Evolutionary conservation across 306 rosid species (phyloP).

Genomic region (Pterocarpus macrocarpus): DNA sequence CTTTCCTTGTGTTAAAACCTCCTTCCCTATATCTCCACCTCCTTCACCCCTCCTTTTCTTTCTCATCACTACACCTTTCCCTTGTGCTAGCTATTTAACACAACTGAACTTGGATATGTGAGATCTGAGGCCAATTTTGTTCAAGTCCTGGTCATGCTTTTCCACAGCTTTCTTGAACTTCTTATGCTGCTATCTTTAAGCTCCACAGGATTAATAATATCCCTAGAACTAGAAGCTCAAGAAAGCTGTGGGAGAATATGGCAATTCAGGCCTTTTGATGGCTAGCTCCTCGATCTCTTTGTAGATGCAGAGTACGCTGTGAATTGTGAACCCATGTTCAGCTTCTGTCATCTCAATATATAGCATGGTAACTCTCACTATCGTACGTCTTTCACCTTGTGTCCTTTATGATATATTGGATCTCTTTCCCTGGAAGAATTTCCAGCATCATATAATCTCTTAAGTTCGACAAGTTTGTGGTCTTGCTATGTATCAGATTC

Average conservation of each 20-base stretch:
- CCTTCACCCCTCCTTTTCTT: neutral
- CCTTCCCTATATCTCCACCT: conserved; percentile 27
- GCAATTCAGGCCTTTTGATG: conserved; percentile 58
- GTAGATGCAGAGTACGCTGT: neutral
- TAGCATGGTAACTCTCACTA: neutral
- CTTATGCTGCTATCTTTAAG: conserved; percentile 43
- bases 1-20: conserved; percentile 20
- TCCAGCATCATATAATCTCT: neutral
- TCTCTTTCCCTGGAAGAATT: neutral
- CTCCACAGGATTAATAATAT: too few relatives aligned
- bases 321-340: neutral
- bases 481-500: conserved; percentile 13
- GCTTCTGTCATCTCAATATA: conserved; percentile 8
- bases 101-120: neutral
- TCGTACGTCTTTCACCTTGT: neutral
- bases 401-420: neutral
- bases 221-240: conserved; percentile 67
- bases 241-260: conserved; percentile 99
- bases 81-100: too few relatives aligned
- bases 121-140: conserved; percentile 60
- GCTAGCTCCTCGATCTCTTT: neutral
- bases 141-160: conserved; percentile 86
- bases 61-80: too few relatives aligned
- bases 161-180: conserved; percentile 99
- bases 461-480: neutral